Evolutionary conservation across 345 rosid species (phyloP).

Genomic region (Mangifera indica): DNA sequence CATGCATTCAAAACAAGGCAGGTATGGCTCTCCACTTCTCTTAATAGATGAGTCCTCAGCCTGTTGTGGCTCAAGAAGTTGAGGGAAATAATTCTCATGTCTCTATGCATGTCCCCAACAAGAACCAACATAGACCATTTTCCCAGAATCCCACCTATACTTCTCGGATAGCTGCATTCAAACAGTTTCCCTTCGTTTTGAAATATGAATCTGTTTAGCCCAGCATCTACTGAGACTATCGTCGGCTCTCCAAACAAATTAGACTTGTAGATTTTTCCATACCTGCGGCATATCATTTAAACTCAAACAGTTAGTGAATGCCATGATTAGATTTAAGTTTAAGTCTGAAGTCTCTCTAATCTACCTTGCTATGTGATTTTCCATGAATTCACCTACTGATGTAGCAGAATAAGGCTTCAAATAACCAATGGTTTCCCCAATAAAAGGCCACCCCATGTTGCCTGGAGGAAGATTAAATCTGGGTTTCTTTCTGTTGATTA

Average conservation of each 20-base stretch:
- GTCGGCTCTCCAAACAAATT: slow-evolving; percentile 87
- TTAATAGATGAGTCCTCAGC: slow-evolving; percentile 66
- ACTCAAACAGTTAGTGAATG: not conserved
- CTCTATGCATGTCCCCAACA: slow-evolving; percentile 97
- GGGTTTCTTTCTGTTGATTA: slow-evolving; percentile 48
- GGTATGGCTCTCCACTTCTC: slow-evolving; percentile 81
- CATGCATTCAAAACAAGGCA: slow-evolving; percentile 74
- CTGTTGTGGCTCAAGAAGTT: slow-evolving; percentile 82
- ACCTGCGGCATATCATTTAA: slow-evolving; percentile 39
- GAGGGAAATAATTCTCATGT: slow-evolving; percentile 88
- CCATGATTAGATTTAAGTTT: not conserved
- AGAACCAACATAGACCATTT: slow-evolving; percentile 99
- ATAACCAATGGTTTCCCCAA: slow-evolving; percentile 89
- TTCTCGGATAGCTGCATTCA: slow-evolving; percentile 92
- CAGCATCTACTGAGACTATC: slow-evolving; percentile 94
- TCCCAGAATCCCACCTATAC: slow-evolving; percentile 97
- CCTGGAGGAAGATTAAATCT: slow-evolving; percentile 90
- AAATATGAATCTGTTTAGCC: slow-evolving; percentile 70
- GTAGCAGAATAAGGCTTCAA: slow-evolving; percentile 79
- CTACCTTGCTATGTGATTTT: slow-evolving; percentile 73
- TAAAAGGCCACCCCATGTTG: slow-evolving; percentile 85
- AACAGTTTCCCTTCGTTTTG: slow-evolving; percentile 89
- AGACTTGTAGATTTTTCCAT: slow-evolving; percentile 88
- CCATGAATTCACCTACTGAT: slow-evolving; percentile 85
- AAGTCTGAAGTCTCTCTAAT: not conserved